Evolutionary conservation across 371 early-diverging fungal species (phyloP), one percentile per base, ranked within the genome.

Genomic region (Batkoa obscura): DNA sequence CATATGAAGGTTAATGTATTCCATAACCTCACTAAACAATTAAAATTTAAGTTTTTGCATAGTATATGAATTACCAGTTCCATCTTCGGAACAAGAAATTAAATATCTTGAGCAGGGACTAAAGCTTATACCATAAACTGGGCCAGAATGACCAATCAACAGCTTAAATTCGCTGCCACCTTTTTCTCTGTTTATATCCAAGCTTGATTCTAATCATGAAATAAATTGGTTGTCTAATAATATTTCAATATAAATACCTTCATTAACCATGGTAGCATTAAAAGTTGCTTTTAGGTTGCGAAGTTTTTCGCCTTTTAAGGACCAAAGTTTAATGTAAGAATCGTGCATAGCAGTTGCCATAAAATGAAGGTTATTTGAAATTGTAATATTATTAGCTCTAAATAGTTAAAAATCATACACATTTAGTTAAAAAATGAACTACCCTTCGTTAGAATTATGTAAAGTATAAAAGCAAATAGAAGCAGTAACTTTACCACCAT

Each of bases 401-500:
- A 37, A 39, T 15, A 39, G 6, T 33, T 46, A 45, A n/a, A n/a
- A 15, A 41, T 15, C 3, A 57, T 23, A 51, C 35, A 46, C 17
- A 41, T 2, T 31, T n/a, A 37, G 49, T 56, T 6, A 8, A 38
- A 30, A 39, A 30, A 50, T 10, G 6, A 60, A 64, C 49, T 71
- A 83, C 82, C 69, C 68, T 64, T 86, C 86, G 66, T 86, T 80
- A 0, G 95, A 87, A 64, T 99, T 98, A 70, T 95, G 92, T 56
- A 99, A 85, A 2, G 99, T 99, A 68, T 94, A 99, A 60, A 87
- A 86, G 68, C 94, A 94, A 33, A 98, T 81, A 39, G 91, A 90
- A 1, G 99, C 97, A 36, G 91, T 73, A 12, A 88, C 79, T 2
- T 10, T 37, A 32, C n/a, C 8, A 10, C 77, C 74, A 31, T 81